phyloP scores from a whole-genome alignment of 768 basidiomycete species.

The Goffeauzyma gilvescens region DNA sequence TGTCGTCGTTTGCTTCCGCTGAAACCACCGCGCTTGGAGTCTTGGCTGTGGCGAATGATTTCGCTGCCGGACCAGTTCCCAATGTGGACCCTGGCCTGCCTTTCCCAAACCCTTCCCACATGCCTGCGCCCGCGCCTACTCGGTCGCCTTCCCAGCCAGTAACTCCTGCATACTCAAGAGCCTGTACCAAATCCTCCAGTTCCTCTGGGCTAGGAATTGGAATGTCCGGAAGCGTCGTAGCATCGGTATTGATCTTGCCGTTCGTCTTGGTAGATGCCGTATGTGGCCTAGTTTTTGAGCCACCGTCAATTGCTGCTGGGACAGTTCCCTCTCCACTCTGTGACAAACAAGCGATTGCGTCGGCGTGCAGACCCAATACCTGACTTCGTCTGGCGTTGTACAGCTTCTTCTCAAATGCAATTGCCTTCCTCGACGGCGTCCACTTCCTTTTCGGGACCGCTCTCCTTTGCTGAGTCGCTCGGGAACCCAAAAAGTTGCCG shows the following conservation, averaged over 20 bases:
- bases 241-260: not conserved
- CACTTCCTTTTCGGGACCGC: constrained; percentile 1
- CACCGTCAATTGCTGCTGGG: too few relatives aligned
- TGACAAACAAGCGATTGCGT: constrained; percentile 3
- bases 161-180: constrained; percentile 18
- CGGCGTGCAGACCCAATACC: constrained; percentile 3
- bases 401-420: constrained; percentile 5
- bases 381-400: constrained; percentile 1
- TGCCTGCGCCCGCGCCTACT: constrained; percentile 8
- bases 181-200: constrained; percentile 22
- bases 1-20: not conserved
- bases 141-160: constrained; percentile 19
- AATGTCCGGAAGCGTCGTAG: too few relatives aligned
- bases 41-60: not conserved
- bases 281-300: too few relatives aligned
- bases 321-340: too few relatives aligned
- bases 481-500: too few relatives aligned
- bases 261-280: not conserved
- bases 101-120: constrained; percentile 14
- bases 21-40: too few relatives aligned
- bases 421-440: not conserved
- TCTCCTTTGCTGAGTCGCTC: too few relatives aligned
- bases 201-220: constrained; percentile 5
- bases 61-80: not conserved
- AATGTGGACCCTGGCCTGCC: not conserved